Conservation (phyloP, 1,284 basidiomycete genomes). For the Pascua sp. region DNA sequence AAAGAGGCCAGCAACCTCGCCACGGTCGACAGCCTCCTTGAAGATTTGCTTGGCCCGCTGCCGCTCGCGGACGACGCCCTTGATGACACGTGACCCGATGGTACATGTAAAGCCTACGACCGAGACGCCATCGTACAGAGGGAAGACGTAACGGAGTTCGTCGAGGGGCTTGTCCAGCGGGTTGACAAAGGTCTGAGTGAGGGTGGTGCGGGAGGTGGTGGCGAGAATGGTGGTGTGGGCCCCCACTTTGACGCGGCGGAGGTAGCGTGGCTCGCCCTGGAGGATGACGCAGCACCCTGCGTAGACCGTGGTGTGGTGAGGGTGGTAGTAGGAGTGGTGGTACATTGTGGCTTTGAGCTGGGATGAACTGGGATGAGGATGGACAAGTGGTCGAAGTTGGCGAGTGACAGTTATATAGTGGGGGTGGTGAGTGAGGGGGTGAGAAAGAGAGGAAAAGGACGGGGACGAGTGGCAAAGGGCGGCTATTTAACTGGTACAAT, state of each 20-base stretch:
- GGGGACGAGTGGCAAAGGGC: too few species aligned
- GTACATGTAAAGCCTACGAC: slow-evolving; percentile 56
- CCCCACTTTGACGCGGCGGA: slow-evolving; percentile 3
- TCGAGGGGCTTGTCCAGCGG: slow-evolving; percentile 43
- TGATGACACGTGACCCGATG: slow-evolving; percentile 50
- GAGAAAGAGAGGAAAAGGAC: too few species aligned
- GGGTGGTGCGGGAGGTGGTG: slow-evolving; percentile 55
- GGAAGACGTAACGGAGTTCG: slow-evolving; percentile 59
- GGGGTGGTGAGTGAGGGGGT: too few species aligned
- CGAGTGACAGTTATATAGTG: too few species aligned
- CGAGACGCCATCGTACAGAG: slow-evolving; percentile 57
- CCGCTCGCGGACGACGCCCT: slow-evolving; percentile 57
- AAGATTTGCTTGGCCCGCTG: slow-evolving; percentile 52
- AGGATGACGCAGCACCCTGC: too few species aligned
- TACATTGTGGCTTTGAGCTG: too few species aligned
- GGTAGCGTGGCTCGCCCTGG: not conserved
- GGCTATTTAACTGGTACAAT: too few species aligned
- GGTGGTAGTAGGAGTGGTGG: too few species aligned
- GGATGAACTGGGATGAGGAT: too few species aligned
- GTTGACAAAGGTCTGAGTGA: slow-evolving; percentile 57
- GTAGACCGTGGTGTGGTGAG: too few species aligned
- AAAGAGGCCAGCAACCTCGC: slow-evolving; percentile 52
- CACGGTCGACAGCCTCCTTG: slow-evolving; percentile 51
- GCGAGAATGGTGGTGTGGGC: slow-evolving; percentile 9
- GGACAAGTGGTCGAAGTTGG: too few species aligned